A percentile compares a stretch with the other conserved stretches of the same genome.
These are phyloP conservation scores for Plantago lanceolata DNA, from an alignment of 305 asterid species.

Conservation along the genomic window DNA sequence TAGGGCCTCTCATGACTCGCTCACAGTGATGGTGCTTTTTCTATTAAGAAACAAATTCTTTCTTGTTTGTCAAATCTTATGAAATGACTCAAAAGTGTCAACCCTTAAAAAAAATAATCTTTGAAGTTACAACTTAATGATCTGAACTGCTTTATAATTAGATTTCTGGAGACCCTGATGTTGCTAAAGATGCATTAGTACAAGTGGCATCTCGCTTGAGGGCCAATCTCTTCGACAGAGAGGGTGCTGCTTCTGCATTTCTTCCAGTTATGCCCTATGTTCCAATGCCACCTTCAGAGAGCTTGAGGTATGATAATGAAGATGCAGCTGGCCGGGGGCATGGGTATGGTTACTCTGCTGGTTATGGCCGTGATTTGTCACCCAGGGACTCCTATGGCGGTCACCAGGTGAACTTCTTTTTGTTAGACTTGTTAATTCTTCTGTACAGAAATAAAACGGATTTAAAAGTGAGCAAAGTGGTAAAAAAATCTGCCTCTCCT, in stretches of 20 bases:
- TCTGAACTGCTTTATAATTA: slow-evolving; percentile 24
- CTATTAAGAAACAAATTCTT: too few species aligned
- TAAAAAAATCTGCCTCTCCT: background rate
- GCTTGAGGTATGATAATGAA: slow-evolving; percentile 56
- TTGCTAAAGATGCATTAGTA: slow-evolving; percentile 77
- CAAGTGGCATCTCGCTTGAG: slow-evolving; percentile 90
- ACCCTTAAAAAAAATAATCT: too few species aligned
- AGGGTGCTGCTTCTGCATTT: slow-evolving; percentile 66
- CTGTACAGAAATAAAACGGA: background rate
- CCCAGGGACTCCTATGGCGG: slow-evolving; percentile 57
- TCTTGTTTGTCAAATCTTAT: background rate
- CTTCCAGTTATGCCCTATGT: slow-evolving; percentile 78
- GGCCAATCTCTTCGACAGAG: slow-evolving; percentile 83
- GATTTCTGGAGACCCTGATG: slow-evolving; percentile 88
- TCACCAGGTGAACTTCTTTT: slow-evolving; percentile 45
- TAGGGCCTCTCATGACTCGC: too few species aligned
- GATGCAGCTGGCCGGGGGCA: slow-evolving; percentile 66
- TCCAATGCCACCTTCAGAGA: slow-evolving; percentile 66
- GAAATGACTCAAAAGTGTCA: background rate
- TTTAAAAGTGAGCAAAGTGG: slow-evolving; percentile 7
- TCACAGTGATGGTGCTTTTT: too few species aligned
- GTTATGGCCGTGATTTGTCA: slow-evolving; percentile 62
- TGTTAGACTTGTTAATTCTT: background rate
- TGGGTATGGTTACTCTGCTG: slow-evolving; percentile 67
- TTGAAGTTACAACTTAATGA: background rate